phyloP scores from a whole-genome alignment of 208 protist genomes.

The Plasmodiophora brassicae region DNA sequence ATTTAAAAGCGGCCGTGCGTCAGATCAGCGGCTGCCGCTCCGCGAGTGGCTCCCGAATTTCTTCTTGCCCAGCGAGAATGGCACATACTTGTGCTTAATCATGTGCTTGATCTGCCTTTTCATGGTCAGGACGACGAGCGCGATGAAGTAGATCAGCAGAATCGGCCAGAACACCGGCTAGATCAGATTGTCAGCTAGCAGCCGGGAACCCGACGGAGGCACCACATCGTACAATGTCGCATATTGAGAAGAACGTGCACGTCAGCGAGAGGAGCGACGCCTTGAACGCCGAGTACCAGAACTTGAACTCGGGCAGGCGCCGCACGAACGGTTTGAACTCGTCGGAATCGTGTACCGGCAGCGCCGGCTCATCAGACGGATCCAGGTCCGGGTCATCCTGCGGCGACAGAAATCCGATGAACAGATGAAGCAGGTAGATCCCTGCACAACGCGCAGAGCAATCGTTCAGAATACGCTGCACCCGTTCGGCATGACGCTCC shows the following conservation, averaged over 20 bases:
- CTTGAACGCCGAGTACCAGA: constrained; percentile 3
- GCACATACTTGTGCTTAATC: constrained; percentile 35
- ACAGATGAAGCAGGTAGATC: constrained; percentile 29
- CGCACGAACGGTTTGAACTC: constrained; percentile 7
- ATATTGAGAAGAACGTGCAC: not conserved
- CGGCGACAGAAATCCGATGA: constrained; percentile 22
- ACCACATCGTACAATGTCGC: not conserved
- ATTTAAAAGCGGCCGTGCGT: not conserved
- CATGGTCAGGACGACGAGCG: not conserved
- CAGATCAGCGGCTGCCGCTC: not conserved
- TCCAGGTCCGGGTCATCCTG: constrained; percentile 14
- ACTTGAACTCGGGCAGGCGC: constrained; percentile 3
- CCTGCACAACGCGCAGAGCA: not conserved
- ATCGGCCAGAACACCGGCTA: constrained; percentile 32
- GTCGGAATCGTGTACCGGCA: not conserved
- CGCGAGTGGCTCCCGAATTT: not conserved
- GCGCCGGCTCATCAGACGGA: not conserved
- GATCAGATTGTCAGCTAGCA: not conserved
- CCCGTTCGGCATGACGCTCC: too few species aligned
- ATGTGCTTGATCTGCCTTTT: constrained; percentile 38
- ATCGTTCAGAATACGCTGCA: too few species aligned
- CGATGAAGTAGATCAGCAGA: constrained; percentile 26
- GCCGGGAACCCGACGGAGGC: not conserved
- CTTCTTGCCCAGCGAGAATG: constrained; percentile 3
- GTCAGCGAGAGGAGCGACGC: not conserved